phyloP scores from a whole-genome alignment of 164 flowering plant species.

The Kalanchoe fedtschenkoi region DNA sequence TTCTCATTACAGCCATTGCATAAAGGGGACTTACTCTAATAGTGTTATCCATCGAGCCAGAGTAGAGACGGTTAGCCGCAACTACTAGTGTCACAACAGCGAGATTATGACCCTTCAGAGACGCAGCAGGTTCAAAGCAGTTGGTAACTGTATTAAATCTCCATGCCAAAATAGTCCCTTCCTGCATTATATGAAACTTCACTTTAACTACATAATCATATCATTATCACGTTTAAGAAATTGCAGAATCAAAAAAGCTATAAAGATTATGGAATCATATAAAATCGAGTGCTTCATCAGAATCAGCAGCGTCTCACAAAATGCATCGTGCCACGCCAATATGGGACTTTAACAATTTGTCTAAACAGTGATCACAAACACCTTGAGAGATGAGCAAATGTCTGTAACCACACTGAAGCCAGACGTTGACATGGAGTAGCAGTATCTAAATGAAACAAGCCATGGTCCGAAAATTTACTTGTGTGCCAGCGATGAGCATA shows the following conservation, averaged over 20 bases:
- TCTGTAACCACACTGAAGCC: not conserved
- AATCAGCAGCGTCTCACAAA: not conserved
- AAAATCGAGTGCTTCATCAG: not conserved
- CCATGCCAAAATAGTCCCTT: conserved; percentile 83
- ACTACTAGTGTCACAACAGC: conserved; percentile 75
- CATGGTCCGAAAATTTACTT: conserved; percentile 34
- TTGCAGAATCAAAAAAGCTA: not conserved
- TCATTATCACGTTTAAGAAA: not conserved
- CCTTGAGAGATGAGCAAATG: not conserved
- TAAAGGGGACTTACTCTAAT: conserved; percentile 48
- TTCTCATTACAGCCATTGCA: not conserved
- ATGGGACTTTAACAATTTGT: not conserved
- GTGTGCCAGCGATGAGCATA: conserved; percentile 82
- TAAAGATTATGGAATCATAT: not conserved
- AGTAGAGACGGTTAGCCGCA: conserved; percentile 79
- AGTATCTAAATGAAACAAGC: not conserved
- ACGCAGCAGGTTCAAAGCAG: conserved; percentile 76
- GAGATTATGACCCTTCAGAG: conserved; percentile 56
- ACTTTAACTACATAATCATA: not conserved
- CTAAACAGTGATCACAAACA: not conserved
- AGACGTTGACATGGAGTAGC: not conserved
- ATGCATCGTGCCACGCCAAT: not conserved
- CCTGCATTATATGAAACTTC: conserved; percentile 35
- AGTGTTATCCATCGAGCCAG: conserved; percentile 88
- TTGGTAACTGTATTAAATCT: conserved; percentile 52